Evolutionary conservation across 352 stramenopile species (phyloP).

Genomic region (Phytophthora europaea): DNA sequence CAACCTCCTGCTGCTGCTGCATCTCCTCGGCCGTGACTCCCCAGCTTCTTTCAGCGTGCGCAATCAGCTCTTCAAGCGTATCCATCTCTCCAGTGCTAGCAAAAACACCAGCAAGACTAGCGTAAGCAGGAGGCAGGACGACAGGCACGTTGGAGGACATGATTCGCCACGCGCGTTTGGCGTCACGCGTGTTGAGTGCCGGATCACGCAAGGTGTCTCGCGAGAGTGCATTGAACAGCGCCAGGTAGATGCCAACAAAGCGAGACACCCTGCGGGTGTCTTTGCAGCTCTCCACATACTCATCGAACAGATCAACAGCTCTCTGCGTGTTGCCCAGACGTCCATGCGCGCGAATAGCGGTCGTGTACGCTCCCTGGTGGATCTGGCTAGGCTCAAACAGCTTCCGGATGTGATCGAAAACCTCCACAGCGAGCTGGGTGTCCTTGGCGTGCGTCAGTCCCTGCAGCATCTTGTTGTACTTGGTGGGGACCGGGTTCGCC

Average conservation of each 20-base stretch:
- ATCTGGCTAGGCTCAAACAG: slow-evolving; percentile 58
- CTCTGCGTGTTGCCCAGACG: slow-evolving; percentile 71
- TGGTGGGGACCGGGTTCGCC: slow-evolving; percentile 46
- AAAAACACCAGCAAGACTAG: slow-evolving; percentile 86
- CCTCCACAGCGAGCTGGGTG: slow-evolving; percentile 62
- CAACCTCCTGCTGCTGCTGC: slow-evolving; percentile 33
- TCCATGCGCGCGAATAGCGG: slow-evolving; percentile 77
- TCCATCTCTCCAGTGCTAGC: slow-evolving; percentile 78
- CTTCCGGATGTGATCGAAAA: slow-evolving; percentile 72
- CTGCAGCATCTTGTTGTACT: slow-evolving; percentile 75
- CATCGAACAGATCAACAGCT: slow-evolving; percentile 79
- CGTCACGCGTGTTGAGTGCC: slow-evolving; percentile 73
- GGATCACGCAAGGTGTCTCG: slow-evolving; percentile 71
- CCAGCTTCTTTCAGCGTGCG: slow-evolving; percentile 60
- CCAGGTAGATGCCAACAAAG: slow-evolving; percentile 72
- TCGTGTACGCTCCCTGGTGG: slow-evolving; percentile 64
- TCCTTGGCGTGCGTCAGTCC: slow-evolving; percentile 71
- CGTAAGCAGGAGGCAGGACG: slow-evolving; percentile 78
- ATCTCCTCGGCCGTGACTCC: slow-evolving; percentile 33
- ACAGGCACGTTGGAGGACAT: slow-evolving; percentile 76
- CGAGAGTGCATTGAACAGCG: slow-evolving; percentile 87
- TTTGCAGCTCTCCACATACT: slow-evolving; percentile 62
- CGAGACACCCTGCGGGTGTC: slow-evolving; percentile 41
- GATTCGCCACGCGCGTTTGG: slow-evolving; percentile 79
- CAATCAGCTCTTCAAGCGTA: slow-evolving; percentile 72